A percentile compares a stretch with the other conserved stretches of the same genome.
These are phyloP conservation scores for Allodekkera sacchari DNA, from an alignment of 805 yeast genomes.

Conservation along the genomic window DNA sequence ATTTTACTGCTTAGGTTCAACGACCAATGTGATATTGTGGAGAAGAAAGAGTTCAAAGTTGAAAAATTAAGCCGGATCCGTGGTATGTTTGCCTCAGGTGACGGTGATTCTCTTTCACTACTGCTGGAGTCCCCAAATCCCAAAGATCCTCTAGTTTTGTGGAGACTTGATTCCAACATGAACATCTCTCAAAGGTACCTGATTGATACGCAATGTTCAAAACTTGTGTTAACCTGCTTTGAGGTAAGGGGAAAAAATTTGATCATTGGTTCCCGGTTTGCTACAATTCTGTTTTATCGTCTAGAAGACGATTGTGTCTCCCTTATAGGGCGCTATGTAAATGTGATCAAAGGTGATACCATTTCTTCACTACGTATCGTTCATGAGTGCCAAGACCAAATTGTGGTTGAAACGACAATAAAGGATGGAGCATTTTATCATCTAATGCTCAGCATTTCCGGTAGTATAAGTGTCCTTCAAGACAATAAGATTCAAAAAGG, in stretches of 20 bases:
- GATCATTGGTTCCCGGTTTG: conserved; percentile 64
- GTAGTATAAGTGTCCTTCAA: conserved; percentile 8
- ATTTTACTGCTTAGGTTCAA: conserved; percentile 35
- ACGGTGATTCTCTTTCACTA: conserved; percentile 25
- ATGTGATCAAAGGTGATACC: conserved; percentile 58
- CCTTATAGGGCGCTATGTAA: conserved; percentile 31
- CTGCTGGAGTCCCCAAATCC: conserved; percentile 66
- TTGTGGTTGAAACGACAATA: conserved; percentile 39
- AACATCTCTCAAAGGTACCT: too few relatives aligned
- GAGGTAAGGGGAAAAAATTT: too few relatives aligned
- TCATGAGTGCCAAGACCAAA: conserved; percentile 9
- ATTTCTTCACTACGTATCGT: conserved; percentile 46
- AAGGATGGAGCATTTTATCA: conserved; percentile 60
- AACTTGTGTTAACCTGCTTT: too few relatives aligned
- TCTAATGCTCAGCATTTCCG: conserved; percentile 17
- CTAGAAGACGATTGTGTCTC: conserved; percentile 21
- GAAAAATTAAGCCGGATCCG: conserved; percentile 34
- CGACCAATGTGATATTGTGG: conserved; percentile 23
- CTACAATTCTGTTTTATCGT: conserved; percentile 52
- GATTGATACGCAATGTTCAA: too few relatives aligned
- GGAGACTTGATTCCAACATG: conserved; percentile 33
- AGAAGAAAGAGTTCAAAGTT: conserved; percentile 15
- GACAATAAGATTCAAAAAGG: conserved; percentile 67
- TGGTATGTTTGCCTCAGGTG: conserved; percentile 34
- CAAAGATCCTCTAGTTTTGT: conserved; percentile 39